Percentiles rank a stretch among this genome's conserved stretches.
These are phyloP conservation scores for Dioscorea alata DNA, from an alignment of 106 monocot species.

Conservation along the genomic window DNA sequence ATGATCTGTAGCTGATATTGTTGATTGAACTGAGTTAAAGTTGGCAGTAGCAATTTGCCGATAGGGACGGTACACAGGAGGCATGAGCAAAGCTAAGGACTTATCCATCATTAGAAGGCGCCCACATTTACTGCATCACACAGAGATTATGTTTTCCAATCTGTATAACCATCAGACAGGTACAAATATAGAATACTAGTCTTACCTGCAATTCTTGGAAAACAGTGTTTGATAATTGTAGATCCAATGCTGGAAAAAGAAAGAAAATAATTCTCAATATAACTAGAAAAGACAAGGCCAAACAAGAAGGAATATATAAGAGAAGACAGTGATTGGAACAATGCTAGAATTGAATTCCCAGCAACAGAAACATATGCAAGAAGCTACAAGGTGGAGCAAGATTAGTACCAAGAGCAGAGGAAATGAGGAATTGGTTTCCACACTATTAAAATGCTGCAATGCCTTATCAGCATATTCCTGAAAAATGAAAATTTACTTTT, in stretches of 20 bases:
- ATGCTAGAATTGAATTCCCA: no score
- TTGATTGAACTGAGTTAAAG: constrained; percentile 7
- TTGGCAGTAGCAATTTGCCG: constrained; percentile 8
- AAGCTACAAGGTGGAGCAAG: background rate
- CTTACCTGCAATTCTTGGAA: constrained; percentile 72
- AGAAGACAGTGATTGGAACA: no score
- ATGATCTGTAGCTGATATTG: constrained; percentile 19
- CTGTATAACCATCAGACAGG: background rate
- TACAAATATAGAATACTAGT: background rate
- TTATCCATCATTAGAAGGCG: constrained; percentile 66
- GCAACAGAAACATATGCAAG: background rate
- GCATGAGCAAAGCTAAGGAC: constrained; percentile 55
- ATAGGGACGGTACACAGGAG: constrained; percentile 67
- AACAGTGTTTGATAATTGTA: constrained; percentile 73
- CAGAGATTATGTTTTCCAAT: background rate
- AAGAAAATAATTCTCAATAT: background rate
- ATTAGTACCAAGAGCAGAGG: constrained; percentile 63
- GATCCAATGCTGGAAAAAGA: constrained; percentile 74
- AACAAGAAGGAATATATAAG: background rate
- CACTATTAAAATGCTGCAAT: constrained; percentile 66
- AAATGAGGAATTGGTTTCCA: constrained; percentile 40
- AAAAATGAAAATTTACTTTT: constrained; percentile 10
- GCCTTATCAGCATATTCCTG: constrained; percentile 90
- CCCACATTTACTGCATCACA: constrained; percentile 67
- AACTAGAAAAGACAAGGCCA: background rate